phyloP scores from a whole-genome alignment of 2,329 filamentous ascomycete genomes.

The Aspergillus uvarum region DNA sequence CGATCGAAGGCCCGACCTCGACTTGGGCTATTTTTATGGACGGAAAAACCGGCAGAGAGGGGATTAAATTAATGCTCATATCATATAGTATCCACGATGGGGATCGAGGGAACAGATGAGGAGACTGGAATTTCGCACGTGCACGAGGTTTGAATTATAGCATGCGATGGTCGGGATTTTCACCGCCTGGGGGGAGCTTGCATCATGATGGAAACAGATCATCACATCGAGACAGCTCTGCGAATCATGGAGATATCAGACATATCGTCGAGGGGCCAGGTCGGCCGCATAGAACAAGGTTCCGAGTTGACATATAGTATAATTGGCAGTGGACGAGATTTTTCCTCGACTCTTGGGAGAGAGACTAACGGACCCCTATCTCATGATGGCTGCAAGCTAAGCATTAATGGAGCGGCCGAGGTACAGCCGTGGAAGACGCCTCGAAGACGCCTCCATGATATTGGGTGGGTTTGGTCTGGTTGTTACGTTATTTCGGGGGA shows the following conservation, averaged over 20 bases:
- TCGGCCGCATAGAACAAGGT: neutral
- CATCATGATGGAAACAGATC: neutral
- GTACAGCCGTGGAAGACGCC: neutral
- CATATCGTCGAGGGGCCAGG: neutral
- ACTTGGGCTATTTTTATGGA: neutral
- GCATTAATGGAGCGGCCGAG: neutral
- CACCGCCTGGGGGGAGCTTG: too few relatives aligned
- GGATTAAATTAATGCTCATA: neutral
- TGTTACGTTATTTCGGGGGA: too few relatives aligned
- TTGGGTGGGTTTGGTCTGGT: too few relatives aligned
- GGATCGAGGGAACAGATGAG: neutral
- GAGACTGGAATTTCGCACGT: neutral
- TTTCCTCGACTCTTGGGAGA: neutral
- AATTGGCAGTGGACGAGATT: neutral
- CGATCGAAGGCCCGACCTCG: neutral
- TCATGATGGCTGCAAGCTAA: neutral
- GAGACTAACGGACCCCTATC: neutral
- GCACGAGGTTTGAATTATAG: neutral
- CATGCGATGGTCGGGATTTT: too few relatives aligned
- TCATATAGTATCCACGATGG: neutral
- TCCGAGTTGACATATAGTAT: neutral
- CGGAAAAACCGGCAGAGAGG: neutral
- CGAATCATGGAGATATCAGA: neutral
- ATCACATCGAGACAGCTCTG: neutral
- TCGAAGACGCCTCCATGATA: too few relatives aligned